phyloP scores from a whole-genome alignment of 2,329 filamentous ascomycete genomes.

The Simplicillium aogashimaense region DNA sequence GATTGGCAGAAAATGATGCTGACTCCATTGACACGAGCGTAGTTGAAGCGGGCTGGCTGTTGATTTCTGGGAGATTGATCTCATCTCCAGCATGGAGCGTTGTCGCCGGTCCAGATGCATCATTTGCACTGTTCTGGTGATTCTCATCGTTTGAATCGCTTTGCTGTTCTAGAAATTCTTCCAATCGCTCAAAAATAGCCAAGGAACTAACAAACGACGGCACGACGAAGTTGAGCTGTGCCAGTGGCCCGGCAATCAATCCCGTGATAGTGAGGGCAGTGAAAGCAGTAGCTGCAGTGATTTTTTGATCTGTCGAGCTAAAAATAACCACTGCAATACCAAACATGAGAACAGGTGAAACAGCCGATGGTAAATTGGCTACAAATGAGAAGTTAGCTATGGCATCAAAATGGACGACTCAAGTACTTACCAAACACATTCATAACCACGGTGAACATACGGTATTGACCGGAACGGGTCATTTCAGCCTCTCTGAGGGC shows the following conservation, averaged over 20 bases:
- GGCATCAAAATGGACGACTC: accelerated
- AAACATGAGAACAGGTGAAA: slow-evolving; percentile 12
- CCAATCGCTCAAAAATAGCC: slow-evolving; percentile 13
- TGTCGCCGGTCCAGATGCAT: no score
- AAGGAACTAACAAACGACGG: slow-evolving; percentile 12
- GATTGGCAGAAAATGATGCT: slow-evolving; percentile 2
- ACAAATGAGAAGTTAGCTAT: not conserved
- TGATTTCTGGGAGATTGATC: not conserved
- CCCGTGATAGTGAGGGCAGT: slow-evolving; percentile 14
- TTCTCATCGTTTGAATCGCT: not conserved
- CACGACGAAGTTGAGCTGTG: slow-evolving; percentile 11
- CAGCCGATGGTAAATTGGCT: slow-evolving; percentile 6
- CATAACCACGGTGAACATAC: slow-evolving; percentile 8
- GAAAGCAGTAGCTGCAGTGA: slow-evolving; percentile 9
- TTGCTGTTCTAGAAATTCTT: slow-evolving; percentile 6
- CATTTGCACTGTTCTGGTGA: not conserved
- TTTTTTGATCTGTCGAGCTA: not conserved
- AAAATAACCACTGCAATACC: slow-evolving; percentile 10
- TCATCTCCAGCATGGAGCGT: not conserved
- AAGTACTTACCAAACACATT: slow-evolving; percentile 3
- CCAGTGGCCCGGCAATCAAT: slow-evolving; percentile 11
- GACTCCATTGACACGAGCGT: no score
- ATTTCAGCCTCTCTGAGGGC: slow-evolving; percentile 11
- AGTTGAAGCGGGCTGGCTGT: no score
- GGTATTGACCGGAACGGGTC: slow-evolving; percentile 10